These are phyloP conservation scores for Malus sylvestris DNA, from an alignment of 306 rosid species.

Conservation along the genomic window DNA sequence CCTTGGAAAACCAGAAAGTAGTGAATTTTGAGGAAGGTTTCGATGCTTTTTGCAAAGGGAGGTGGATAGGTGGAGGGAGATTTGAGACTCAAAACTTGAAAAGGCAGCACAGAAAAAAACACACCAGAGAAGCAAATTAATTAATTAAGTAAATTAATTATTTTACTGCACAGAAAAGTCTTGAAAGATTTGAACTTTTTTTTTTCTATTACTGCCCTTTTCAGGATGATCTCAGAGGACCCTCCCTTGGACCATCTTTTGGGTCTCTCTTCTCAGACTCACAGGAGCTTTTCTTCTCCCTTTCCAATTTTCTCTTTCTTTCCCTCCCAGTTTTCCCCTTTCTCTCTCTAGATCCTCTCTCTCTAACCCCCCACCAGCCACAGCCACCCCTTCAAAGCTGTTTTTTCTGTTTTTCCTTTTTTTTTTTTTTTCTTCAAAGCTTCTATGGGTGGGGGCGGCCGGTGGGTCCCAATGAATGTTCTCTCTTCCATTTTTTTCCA, in stretches of 20 bases:
- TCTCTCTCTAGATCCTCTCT: conserved; percentile 34
- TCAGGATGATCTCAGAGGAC: conserved; percentile 82
- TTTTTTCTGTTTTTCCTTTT: conserved; percentile 14
- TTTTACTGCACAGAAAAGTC: neutral
- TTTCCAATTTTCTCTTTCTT: conserved; percentile 10
- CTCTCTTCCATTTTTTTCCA: neutral
- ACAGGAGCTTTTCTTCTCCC: conserved; percentile 12
- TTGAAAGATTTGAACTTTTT: neutral
- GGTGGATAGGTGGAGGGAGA: conserved; percentile 24
- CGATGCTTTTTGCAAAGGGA: neutral
- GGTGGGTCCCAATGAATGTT: conserved; percentile 10
- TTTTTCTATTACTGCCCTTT: conserved; percentile 58
- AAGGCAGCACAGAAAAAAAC: conserved; percentile 70
- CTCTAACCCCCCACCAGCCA: conserved; percentile 44
- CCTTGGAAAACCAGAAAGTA: neutral
- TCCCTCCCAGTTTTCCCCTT: conserved; percentile 20
- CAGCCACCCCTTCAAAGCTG: conserved; percentile 29
- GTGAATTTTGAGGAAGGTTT: conserved; percentile 11
- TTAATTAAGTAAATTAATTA: neutral
- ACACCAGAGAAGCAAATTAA: neutral
- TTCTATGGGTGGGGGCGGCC: neutral
- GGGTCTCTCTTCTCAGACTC: conserved; percentile 30
- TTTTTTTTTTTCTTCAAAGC: neutral
- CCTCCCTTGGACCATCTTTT: conserved; percentile 76
- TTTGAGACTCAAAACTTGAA: conserved; percentile 40